Percentiles rank a stretch among this genome's conserved stretches.
phyloP scores from a whole-genome alignment of 108 stramenopile genomes.

The Nitzschia inconspicua region DNA sequence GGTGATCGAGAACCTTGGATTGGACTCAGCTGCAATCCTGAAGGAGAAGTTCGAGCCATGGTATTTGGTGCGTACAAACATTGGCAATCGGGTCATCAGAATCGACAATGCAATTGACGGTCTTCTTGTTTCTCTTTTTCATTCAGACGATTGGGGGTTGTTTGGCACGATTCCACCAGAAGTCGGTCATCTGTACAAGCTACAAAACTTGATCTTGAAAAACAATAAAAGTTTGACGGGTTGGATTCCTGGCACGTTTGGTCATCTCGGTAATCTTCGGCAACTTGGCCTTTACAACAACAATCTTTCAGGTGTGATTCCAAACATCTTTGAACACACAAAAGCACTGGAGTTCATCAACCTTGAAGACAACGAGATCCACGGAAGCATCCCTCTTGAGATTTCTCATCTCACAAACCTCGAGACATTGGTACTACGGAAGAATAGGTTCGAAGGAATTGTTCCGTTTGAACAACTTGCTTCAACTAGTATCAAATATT shows the following conservation, averaged over 20 bases:
- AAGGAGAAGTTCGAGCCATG: conserved; percentile 51
- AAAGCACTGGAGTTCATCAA: conserved; percentile 36
- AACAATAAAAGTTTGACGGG: conserved; percentile 54
- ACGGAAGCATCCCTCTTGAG: conserved; percentile 45
- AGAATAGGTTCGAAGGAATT: conserved; percentile 50
- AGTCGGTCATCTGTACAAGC: conserved; percentile 33
- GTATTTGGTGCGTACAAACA: conserved; percentile 41
- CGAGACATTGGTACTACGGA: conserved; percentile 39
- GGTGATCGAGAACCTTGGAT: conserved; percentile 30
- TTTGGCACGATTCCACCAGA: conserved; percentile 38
- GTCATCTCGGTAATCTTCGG: conserved; percentile 33
- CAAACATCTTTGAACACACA: conserved; percentile 26
- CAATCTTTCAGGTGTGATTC: conserved; percentile 48
- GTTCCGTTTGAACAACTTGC: conserved; percentile 37
- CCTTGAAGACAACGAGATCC: conserved; percentile 40
- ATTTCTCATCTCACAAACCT: conserved; percentile 27
- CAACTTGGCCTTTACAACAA: conserved; percentile 67
- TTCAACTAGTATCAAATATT: conserved; percentile 42
- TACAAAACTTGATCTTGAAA: conserved; percentile 63
- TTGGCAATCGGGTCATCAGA: neutral
- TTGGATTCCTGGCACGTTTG: conserved; percentile 50
- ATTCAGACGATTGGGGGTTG: conserved; percentile 41
- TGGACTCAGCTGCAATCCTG: conserved; percentile 49
- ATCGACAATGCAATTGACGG: neutral
- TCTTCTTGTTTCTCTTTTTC: neutral